Base-by-base conservation (phyloP, 2,329 filamentous ascomycete genomes). In the Fusarium algeriense region DNA sequence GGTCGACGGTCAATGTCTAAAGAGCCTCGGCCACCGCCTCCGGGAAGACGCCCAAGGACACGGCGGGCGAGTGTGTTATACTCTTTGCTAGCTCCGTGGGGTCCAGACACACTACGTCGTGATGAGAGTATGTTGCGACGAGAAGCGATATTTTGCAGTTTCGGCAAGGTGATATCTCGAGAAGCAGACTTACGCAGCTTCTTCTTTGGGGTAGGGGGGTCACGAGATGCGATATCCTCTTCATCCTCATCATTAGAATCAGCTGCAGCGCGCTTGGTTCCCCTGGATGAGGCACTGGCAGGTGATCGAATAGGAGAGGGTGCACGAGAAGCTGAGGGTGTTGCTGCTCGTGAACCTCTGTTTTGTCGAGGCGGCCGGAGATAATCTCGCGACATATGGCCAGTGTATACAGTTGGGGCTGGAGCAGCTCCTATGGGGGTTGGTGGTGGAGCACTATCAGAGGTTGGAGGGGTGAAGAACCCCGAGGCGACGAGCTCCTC, bases 151-250 rank as follows among this genome's bases (percentile, higher is more conserved):
- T 69, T 76, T 41, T 80, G 78, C 32, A 83, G 68, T 37, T 78
- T 78, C 35, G 80, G 77, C 15, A 78, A 60, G 57, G 80, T 69
- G 66, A 86, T 81, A 67, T 85, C 80, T 14, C 83, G 80, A n/a
- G 83, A 83, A 60, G 84, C 79, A 11, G 83, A 85, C 79, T 86
- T 86, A 60, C 88, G 85, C 52, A 89, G 79, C 77, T 87, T 88
- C 81, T 88, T 88, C 69, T 79, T 80, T 17, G 79, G 78, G 14
- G 78, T 77, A 12, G 69, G 73, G 15, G 73, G 73, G n/a, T 74
- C 73, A 40, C 65, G 53, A 37, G 44, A 37, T 23, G n/a, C 43
- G 23, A 57, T 64, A 7, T 78, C 73, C 48, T 78, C 69, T 53
- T 83, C 79, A 23, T 81, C 80, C 17, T 80, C 78, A 5, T 81